Evolutionary conservation across 257 asterid species (phyloP).

Genomic region (Echium plantagineum): DNA sequence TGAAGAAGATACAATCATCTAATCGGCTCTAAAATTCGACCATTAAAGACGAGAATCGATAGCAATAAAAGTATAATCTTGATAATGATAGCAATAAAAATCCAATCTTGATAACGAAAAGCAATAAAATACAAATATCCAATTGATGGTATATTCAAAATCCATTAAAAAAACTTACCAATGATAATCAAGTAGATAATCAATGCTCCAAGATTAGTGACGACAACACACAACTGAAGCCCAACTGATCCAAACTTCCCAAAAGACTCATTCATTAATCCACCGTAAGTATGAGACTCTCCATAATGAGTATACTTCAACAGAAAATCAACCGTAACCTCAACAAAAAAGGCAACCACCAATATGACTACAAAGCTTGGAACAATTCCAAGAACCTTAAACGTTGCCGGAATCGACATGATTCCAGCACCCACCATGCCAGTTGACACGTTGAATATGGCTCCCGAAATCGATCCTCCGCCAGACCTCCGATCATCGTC

Average conservation of each 20-base stretch:
- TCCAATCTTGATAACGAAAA: neutral
- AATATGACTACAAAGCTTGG: constrained; percentile 66
- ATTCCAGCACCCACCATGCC: constrained; percentile 95
- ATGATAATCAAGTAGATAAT: constrained; percentile 84
- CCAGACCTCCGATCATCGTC: constrained; percentile 5
- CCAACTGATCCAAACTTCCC: constrained; percentile 74
- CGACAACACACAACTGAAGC: constrained; percentile 77
- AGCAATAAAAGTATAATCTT: too few species aligned
- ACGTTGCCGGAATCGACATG: constrained; percentile 93
- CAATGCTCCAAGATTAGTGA: constrained; percentile 88
- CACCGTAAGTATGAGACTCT: constrained; percentile 62
- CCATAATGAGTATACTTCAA: constrained; percentile 58
- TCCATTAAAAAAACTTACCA: constrained; percentile 27
- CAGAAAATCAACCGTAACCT: constrained; percentile 85
- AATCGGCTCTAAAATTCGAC: too few species aligned
- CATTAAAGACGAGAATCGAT: too few species aligned
- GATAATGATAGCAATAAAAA: too few species aligned
- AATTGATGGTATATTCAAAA: neutral
- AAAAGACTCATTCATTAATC: constrained; percentile 85
- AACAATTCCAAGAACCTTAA: constrained; percentile 74
- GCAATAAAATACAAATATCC: neutral
- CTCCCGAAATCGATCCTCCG: constrained; percentile 42
- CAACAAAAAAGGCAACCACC: constrained; percentile 66
- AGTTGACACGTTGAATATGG: constrained; percentile 83
- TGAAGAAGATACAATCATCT: too few species aligned